Base-by-base conservation (phyloP, 2,329 filamentous ascomycete genomes). In the Mycosphaerella sp. region DNA sequence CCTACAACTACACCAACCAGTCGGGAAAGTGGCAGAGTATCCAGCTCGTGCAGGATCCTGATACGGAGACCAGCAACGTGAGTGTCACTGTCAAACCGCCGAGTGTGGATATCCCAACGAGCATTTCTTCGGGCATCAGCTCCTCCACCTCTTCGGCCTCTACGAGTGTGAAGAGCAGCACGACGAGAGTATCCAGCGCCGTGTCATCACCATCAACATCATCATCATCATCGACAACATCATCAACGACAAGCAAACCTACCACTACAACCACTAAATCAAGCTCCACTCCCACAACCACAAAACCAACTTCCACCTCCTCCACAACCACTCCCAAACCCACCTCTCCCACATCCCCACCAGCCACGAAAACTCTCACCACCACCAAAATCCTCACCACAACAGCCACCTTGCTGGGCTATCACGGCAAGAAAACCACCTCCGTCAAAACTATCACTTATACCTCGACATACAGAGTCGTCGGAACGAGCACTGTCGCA, bases 1-100 rank as follows among this genome's bases (percentile, higher is more conserved):
- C 43, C 34, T 56, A 56, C 41, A 49, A 56, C 42, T 49, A 30
- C 13, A 53, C 50, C 2, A 50, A 56, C 44, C 47, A 46, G 12
- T 45, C 41, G 10, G 53, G 53, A 13, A 47, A 46, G 13, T 49
- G 45, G 17, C 34, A 27, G n/a, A 56, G 53, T 16, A 46, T 56
- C 21, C 35, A 49, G 12, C 32, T 45, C 17, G 21, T 35, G 2
- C 30, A 45, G 27, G 32, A 37, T 5, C 32, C 32, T 13, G 27
- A 36, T 14, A 13, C 43, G 2, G 12, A 30, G 16, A 25, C 14
- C 2, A 37, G 43, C 9, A 45, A 45, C 13, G 43, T 37, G 3
- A 37, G 30, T 13, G 30, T 37, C 17, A 45, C 17, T 1, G 32
- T 45, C 8, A 45, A 45, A 4, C 43, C 43, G 21, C 32, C 32